phyloP scores from a whole-genome alignment of 1,284 basidiomycete genomes.

The Ganoderma leucocontextum region DNA sequence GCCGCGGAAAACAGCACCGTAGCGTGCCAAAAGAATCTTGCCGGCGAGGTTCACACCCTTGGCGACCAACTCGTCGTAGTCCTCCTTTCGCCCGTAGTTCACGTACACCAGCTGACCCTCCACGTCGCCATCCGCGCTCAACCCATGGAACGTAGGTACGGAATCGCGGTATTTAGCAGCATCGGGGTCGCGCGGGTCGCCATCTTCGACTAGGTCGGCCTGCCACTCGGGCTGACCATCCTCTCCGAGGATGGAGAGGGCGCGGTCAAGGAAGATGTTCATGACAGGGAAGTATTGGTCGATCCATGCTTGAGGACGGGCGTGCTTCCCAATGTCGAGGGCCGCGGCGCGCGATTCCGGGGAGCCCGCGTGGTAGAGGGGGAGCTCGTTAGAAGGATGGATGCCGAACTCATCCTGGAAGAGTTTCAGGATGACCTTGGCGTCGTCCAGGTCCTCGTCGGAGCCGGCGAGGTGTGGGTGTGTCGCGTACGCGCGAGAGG shows the following conservation, averaged over 20 bases:
- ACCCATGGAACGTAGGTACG: conserved; percentile 75
- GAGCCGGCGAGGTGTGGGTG: conserved; percentile 81
- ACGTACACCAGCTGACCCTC: conserved; percentile 82
- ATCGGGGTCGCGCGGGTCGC: conserved; percentile 67
- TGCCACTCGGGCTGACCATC: conserved; percentile 69
- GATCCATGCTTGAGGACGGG: conserved; percentile 75
- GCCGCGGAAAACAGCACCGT: conserved; percentile 86
- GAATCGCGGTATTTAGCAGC: conserved; percentile 66
- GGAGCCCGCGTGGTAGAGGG: conserved; percentile 71
- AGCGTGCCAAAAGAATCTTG: conserved; percentile 87
- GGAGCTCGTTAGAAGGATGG: conserved; percentile 49
- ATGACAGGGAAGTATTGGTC: conserved; percentile 86
- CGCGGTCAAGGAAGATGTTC: conserved; percentile 75
- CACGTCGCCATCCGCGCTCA: conserved; percentile 71
- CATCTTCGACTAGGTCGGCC: conserved; percentile 76
- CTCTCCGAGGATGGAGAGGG: conserved; percentile 65
- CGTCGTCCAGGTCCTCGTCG: conserved; percentile 68
- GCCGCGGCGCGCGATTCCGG: conserved; percentile 70
- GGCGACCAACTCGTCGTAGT: conserved; percentile 45
- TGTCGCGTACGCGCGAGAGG: conserved; percentile 67
- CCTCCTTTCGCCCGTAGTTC: conserved; percentile 81
- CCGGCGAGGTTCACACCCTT: conserved; percentile 79
- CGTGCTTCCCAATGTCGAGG: conserved; percentile 56
- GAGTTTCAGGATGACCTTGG: conserved; percentile 66
- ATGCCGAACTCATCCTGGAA: conserved; percentile 72